Evolutionary conservation across 768 basidiomycete species (phyloP), one percentile per base, ranked within the genome.

Genomic region (Erythrobasidium yunnanense): DNA sequence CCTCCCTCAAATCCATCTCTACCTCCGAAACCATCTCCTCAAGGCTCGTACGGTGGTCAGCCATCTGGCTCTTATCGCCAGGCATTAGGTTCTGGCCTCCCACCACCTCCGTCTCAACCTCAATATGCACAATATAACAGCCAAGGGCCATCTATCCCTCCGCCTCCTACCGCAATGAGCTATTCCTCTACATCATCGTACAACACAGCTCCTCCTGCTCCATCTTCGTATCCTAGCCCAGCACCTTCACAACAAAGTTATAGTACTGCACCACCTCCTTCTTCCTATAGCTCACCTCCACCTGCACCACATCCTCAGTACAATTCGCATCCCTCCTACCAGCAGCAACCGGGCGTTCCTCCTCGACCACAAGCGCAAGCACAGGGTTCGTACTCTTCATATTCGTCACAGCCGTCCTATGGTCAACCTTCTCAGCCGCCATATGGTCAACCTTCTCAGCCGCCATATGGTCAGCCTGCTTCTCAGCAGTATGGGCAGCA

Each of bases 91-190:
- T 52, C 50, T 2, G 25, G 51, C 7, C 49, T 56, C 11, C 65
- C 65, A 1, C 65, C 65, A 6, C 65, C 65, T 63, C 65, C 57
- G 4, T 20, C 32, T 27, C 60, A 63, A 49, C 60, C 46, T 18
- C 60, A 63, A 22, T 63, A 63, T 51, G 6, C 23, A 13, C 49
- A 45, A 29, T 35, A 63, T n/a, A 2, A 46, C 2, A 20, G 23
- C 50, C n/a, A 42, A 11, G 38, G 38, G 11, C 13, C 50, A 22
- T 35, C 34, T 42, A 46, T 58, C 38, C 56, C 56, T 11, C 56
- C 56, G 23, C 56, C 56, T 20, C 56, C 56, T 58, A 23, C 56
- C 4, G 27, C 4, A 18, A 18, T 58, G 15, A 65, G 20, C 29
- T 65, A 52, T 34, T 55, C 7, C 29, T 46, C 57, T 13, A 34